Evolutionary conservation across 2,329 filamentous ascomycete genomes (phyloP).

Genomic region (Fusarium palustre): DNA sequence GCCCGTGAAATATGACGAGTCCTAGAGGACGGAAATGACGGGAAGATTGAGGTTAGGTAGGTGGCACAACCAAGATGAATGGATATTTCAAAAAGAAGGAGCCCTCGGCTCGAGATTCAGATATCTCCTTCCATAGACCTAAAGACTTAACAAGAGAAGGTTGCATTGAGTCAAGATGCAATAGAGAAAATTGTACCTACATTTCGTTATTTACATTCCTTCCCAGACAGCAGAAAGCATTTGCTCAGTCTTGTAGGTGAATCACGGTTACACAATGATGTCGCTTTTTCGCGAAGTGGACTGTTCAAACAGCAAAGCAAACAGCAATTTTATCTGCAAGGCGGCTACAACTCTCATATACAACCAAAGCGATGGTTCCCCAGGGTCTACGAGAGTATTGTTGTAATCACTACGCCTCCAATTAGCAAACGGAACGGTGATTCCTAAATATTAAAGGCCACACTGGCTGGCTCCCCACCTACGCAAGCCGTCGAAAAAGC

Average conservation of each 20-base stretch:
- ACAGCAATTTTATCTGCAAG: background rate
- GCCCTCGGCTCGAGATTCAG: background rate
- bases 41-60: background rate
- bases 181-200: background rate
- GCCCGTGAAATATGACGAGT: conserved; percentile 22
- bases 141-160: background rate
- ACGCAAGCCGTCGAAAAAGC: background rate
- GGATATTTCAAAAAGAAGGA: background rate
- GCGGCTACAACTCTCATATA: background rate
- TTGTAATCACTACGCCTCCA: background rate
- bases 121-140: background rate
- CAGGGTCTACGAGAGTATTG: background rate
- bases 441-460: background rate
- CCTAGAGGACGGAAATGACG: background rate
- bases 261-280: conserved; percentile 14
- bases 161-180: background rate
- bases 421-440: background rate
- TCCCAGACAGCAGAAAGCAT: too few species aligned
- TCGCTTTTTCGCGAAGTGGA: background rate
- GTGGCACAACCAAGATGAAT: conserved; percentile 2
- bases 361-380: background rate
- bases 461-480: background rate
- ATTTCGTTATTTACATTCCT: background rate
- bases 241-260: background rate
- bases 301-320: background rate